Base-by-base conservation (phyloP, 805 yeast genomes). In the Ogataea dorogensis region DNA sequence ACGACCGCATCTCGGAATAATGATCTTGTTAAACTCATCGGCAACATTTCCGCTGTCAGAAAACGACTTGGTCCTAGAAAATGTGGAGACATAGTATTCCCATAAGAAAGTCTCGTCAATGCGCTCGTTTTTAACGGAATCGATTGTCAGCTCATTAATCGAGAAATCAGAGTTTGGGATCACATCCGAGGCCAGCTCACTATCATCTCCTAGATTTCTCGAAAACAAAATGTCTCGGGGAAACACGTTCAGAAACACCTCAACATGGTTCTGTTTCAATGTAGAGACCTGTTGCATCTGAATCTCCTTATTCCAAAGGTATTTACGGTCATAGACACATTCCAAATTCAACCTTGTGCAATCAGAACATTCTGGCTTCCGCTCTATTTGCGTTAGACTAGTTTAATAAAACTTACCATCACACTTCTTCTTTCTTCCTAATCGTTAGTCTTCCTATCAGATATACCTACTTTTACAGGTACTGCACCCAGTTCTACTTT, bases 21-120 rank as follows among this genome's bases (percentile, higher is more conserved):
- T 43, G 3, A 58, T 42, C 10, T 47, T 36, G 17, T 40, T 39
- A 31, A 56, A 56, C 36, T 50, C 62, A 36, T 58, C 53, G 8
- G 17, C 15, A 9, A 29, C 17, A 7, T 42, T 45, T 12, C 36
- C 36, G 10, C 22, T 12, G 10, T 40, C 38, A 1, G 52, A 36
- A 31, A 56, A 57, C 2, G 51, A 46, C 29, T 54, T 54, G 30
- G 52, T 50, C 6, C 40, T 36, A 32, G 54, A 45, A 5, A 56
- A 24, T 5, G 42, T 49, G 4, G 40, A 28, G 2, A 43, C 46
- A 36, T 54, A 58, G 13, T 54, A 39, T 11, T 49, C 41, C 28
- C 57, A 58, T 5, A 49, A n/a, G n/a, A 28, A 28, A 7, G 14
- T 7, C 15, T 28, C 31, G 17, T 28, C 31, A 7, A 28, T n/a